Evolutionary conservation across 139 green algal species (phyloP).

Genomic region (Eudorina sp.): DNA sequence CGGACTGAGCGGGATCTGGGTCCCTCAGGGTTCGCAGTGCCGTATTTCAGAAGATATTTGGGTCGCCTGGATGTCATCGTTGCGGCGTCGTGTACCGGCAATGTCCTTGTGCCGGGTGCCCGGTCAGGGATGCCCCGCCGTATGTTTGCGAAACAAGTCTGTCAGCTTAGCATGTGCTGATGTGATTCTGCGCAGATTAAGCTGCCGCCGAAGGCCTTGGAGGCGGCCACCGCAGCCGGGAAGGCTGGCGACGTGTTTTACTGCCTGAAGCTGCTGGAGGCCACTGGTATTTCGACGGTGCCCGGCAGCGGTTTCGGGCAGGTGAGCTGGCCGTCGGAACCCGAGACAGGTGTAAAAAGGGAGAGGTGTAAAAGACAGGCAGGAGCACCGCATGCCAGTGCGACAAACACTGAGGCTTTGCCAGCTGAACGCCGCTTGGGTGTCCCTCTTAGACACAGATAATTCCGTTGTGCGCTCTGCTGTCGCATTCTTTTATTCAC

Average conservation of each 20-base stretch:
- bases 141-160: neutral
- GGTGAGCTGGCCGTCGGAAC: slow-evolving; percentile 56
- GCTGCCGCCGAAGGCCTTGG: slow-evolving; percentile 78
- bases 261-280: slow-evolving; percentile 89
- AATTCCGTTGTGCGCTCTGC: neutral
- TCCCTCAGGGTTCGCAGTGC: no score
- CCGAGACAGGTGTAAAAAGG: no score
- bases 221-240: slow-evolving; percentile 77
- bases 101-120: no score
- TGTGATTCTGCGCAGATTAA: slow-evolving; percentile 49
- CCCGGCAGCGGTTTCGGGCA: slow-evolving; percentile 90
- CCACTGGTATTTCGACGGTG: slow-evolving; percentile 89
- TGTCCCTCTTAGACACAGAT: no score
- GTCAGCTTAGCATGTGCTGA: neutral
- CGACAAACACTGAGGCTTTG: no score
- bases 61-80: no score
- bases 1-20: no score
- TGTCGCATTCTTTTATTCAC: neutral
- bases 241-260: slow-evolving; percentile 91
- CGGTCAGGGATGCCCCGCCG: no score
- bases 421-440: no score
- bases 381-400: no score
- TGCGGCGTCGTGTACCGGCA: no score
- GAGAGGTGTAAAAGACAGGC: neutral
- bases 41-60: no score